phyloP scores from a whole-genome alignment of 2,329 filamentous ascomycete species.

The Alternaria sp. region DNA sequence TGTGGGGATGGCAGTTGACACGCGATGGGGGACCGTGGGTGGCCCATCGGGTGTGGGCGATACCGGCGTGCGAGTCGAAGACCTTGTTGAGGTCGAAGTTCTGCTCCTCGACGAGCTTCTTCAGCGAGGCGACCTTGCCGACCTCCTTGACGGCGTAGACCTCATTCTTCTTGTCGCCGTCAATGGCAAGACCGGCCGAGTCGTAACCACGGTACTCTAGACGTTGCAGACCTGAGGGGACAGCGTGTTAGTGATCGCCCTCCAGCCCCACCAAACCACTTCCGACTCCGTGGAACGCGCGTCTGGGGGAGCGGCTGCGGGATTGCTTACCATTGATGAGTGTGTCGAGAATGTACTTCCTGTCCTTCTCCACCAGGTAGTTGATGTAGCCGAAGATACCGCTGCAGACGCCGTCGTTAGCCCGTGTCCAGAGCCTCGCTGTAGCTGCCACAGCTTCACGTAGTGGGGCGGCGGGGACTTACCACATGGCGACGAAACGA shows the following conservation, averaged over 20 bases:
- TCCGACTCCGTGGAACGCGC: conserved; percentile 6
- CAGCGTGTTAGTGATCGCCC: conserved; percentile 30
- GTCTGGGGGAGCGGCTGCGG: neutral
- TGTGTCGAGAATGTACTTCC: conserved; percentile 93
- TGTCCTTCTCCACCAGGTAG: conserved; percentile 98
- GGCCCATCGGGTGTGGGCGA: conserved; percentile 98
- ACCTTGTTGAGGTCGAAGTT: conserved; percentile 87
- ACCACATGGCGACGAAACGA: conserved; percentile 48
- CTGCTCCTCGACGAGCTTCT: conserved; percentile 84
- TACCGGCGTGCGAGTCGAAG: conserved; percentile 97
- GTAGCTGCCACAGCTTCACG: neutral
- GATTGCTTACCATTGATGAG: conserved; percentile 83
- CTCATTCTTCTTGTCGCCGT: conserved; percentile 99
- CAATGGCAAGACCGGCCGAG: conserved; percentile 92
- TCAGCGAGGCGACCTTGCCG: conserved; percentile 97
- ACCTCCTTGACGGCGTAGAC: conserved; percentile 98
- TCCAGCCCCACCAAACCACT: conserved; percentile 8
- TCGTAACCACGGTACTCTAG: conserved; percentile 99
- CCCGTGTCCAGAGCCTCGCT: conserved; percentile 1
- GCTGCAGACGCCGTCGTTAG: conserved; percentile 57
- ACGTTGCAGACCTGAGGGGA: conserved; percentile 76
- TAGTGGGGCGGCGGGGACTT: conserved; percentile 38
- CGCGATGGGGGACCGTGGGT: conserved; percentile 95
- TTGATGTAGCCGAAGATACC: conserved; percentile 99
- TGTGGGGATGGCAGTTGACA: conserved; percentile 96